These are phyloP conservation scores for Phytopythium sindhum DNA, from an alignment of 352 stramenopile genomes.

Conservation along the genomic window DNA sequence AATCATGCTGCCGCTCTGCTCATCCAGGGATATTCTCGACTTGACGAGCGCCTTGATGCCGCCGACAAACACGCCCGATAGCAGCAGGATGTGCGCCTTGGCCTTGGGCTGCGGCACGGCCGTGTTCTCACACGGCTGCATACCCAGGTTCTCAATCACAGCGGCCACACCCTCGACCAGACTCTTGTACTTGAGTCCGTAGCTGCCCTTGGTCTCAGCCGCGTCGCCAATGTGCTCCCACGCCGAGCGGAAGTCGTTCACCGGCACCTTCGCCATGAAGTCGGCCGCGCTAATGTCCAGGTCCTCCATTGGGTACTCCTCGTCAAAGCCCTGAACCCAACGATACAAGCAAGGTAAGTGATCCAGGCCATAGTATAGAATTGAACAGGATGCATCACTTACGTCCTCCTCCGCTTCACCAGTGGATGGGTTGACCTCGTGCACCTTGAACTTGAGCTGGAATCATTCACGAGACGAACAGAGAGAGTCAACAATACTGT, in stretches of 20 bases:
- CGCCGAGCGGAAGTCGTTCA: constrained; percentile 94
- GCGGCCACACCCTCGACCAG: constrained; percentile 93
- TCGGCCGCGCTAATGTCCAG: constrained; percentile 94
- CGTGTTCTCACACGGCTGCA: constrained; percentile 97
- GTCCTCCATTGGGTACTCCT: constrained; percentile 99
- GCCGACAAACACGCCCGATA: constrained; percentile 96
- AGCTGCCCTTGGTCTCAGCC: constrained; percentile 96
- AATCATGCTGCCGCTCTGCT: constrained; percentile 86
- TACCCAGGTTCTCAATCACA: constrained; percentile 96
- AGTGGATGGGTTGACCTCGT: constrained; percentile 94
- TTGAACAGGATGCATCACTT: constrained; percentile 7
- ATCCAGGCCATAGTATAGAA: constrained; percentile 2
- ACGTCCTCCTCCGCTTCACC: constrained; percentile 86
- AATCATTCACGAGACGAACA: constrained; percentile 9
- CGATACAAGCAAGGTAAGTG: constrained; percentile 9
- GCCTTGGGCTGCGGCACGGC: constrained; percentile 80
- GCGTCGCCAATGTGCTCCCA: constrained; percentile 95
- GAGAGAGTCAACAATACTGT: constrained; percentile 1
- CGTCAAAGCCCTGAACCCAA: constrained; percentile 86
- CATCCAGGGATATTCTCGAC: constrained; percentile 93
- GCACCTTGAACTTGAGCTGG: constrained; percentile 93
- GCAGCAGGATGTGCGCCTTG: constrained; percentile 95
- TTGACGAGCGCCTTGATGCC: constrained; percentile 94
- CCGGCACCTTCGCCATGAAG: constrained; percentile 96
- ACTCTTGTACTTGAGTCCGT: constrained; percentile 96